Evolutionary conservation across 139 green algal species (phyloP), one percentile per base, ranked within the genome.

Genomic region (Chlamydomonas eustigma): DNA sequence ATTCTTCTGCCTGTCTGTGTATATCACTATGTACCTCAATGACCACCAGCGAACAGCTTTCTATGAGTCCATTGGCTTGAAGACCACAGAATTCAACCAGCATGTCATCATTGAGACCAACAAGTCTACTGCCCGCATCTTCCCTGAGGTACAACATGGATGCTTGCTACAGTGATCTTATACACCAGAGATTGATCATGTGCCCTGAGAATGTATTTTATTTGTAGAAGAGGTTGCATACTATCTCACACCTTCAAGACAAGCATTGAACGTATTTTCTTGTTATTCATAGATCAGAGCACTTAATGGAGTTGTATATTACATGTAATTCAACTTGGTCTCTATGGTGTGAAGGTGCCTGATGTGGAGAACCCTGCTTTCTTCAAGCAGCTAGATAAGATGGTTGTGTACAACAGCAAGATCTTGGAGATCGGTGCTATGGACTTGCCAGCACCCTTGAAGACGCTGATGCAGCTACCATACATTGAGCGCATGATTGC

Each of bases 21-120:
- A 99, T 89, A 91, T 98, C 81, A 99, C 95, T 77, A 99, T 99
- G 95, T 99, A 99, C 87, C 87, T 99, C n/a, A 99, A 99, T 87
- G 95, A 99, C 87, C 91, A 98, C 88, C 83, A 93, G 80, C 88
- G 95, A 63, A 77, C 79, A 39, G 76, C 83, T 3, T 99, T 99
- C 89, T 99, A 99, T 84, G 86, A 93, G 77, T 88, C 90, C 2
- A 72, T 99, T 34, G 95, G 95, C 83, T 81, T 99, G 50, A 89
- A 98, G 85, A 97, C 94, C 63, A 97, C 83, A 6, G 74, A 95
- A 83, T 99, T 99, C 88, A 97, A 98, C 90, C 90, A 94, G 90
- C 95, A 99, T 76, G 95, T 99, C 24, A 97, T 99, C 85, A 92
- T 97, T 52, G 92, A 99, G 92, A 99, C 96, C 37, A 99, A 99